Evolutionary conservation across 176 grass and related monocot species (phyloP), one percentile per base, ranked within the genome.

Genomic region (Aegilops sharonensis): DNA sequence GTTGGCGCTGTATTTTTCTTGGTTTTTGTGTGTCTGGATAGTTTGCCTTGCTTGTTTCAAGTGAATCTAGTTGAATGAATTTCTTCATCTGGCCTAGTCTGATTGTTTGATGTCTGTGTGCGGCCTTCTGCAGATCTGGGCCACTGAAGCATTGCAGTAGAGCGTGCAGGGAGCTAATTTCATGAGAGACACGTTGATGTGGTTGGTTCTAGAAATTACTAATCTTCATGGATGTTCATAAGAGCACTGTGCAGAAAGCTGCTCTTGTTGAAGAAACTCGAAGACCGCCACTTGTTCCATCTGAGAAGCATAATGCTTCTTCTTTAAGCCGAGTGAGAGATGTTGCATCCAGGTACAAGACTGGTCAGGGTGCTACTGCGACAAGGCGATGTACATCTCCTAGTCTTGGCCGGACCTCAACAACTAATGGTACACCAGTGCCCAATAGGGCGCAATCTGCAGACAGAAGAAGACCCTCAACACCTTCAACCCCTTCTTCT

Each of bases 231-330:
- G 93, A 95, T 77, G 72, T 64, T 36, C 40, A 42, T 84, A 83
- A 77, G 74, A 86, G 57, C 4, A 40, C 71, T 25, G n/a, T 35
- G 35, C 78, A 81, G 84, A 92, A 92, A 88, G 13, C 84, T 65
- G 20, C 67, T 76, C 72, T 74, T 81, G 34, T 35, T 36, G 73
- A 91, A 66, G 89, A 98, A 82, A 84, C 86, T 80, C 20, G 43
- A 80, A 91, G 94, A 77, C 54, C 72, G 13, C 97, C 97, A 2
- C 86, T 99, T 64, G 80, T 89, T 70, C 94, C 83, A 69, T 99
- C 94, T 6, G 94, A 94, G 92, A 99, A 99, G 90, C 93, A 96
- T 48, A 94, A 87, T 86, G 85, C 89, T 50, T 81, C 48, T 64
- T 72, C 79, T n/a, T 10, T 82, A 84, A 89, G 62, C 77, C 75